Percentiles rank a stretch among this genome's conserved stretches.
phyloP scores from a whole-genome alignment of 2,329 filamentous ascomycete genomes.

The Microascus cirrosus region DNA sequence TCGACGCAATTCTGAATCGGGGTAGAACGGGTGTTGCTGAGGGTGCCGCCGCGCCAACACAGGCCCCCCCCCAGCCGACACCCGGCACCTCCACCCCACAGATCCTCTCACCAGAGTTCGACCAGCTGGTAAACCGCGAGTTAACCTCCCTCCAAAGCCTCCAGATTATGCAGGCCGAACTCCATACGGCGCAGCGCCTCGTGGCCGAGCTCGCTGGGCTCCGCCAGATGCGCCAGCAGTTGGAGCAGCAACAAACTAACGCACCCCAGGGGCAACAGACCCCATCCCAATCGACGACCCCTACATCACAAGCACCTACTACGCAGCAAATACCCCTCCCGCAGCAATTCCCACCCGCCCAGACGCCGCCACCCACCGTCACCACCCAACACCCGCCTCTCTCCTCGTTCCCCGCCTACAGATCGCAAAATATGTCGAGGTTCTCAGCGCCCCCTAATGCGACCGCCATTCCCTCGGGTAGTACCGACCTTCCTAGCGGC shows the following conservation, averaged over 20 bases:
- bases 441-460: slow-evolving; percentile 34
- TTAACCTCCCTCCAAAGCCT: slow-evolving; percentile 36
- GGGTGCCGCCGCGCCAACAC: not conserved
- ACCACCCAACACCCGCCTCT: slow-evolving; percentile 5
- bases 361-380: slow-evolving; percentile 9
- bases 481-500: slow-evolving; percentile 49
- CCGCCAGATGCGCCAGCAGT: slow-evolving; percentile 35
- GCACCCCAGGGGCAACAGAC: slow-evolving; percentile 10
- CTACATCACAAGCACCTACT: slow-evolving; percentile 3
- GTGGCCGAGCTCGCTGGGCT: slow-evolving; percentile 57
- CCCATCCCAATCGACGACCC: slow-evolving; percentile 5
- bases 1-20: slow-evolving; percentile 4
- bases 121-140: slow-evolving; percentile 59
- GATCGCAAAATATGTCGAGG: slow-evolving; percentile 30
- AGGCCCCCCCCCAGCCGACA: not conserved
- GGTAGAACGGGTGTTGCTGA: not conserved
- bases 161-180: slow-evolving; percentile 53
- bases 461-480: slow-evolving; percentile 45
- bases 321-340: slow-evolving; percentile 5
- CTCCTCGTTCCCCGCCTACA: slow-evolving; percentile 8
- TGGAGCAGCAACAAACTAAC: slow-evolving; percentile 13
- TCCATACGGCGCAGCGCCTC: slow-evolving; percentile 56
- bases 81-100: not conserved
- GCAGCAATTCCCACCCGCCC: slow-evolving; percentile 7
- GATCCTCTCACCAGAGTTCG: slow-evolving; percentile 15